phyloP scores from a whole-genome alignment of 2,329 filamentous ascomycete genomes.

The Colletotrichum cereale region DNA sequence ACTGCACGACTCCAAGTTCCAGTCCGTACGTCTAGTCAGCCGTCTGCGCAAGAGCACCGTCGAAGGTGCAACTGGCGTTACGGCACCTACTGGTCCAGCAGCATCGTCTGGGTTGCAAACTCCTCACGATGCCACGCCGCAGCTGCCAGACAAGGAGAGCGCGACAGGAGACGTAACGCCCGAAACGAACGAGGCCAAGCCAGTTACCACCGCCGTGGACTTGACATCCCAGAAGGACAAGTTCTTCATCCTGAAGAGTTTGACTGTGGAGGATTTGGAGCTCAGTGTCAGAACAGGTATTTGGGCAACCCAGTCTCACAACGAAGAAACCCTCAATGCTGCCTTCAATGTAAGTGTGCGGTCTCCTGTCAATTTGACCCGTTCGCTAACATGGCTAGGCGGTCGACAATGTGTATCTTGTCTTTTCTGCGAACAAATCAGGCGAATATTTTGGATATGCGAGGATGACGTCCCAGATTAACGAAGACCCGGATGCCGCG shows the following conservation, averaged over 20 bases:
- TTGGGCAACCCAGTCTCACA: constrained; percentile 96
- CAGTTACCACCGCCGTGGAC: constrained; percentile 33
- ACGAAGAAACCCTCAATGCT: constrained; percentile 84
- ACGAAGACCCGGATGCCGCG: constrained; percentile 78
- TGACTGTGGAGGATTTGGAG: constrained; percentile 91
- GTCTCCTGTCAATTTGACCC: not conserved
- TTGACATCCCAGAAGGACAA: constrained; percentile 69
- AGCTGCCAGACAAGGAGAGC: not conserved
- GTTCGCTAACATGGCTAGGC: constrained; percentile 60
- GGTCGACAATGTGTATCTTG: constrained; percentile 86
- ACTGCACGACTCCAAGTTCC: constrained; percentile 91
- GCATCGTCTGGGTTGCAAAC: constrained; percentile 48
- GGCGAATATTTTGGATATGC: constrained; percentile 98
- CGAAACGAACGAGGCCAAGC: constrained; percentile 22
- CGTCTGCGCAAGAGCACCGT: constrained; percentile 74
- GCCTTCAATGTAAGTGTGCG: constrained; percentile 77
- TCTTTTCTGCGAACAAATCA: constrained; percentile 98
- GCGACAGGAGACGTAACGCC: not conserved
- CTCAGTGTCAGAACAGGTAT: constrained; percentile 87
- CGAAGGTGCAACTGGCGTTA: constrained; percentile 59
- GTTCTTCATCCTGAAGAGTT: constrained; percentile 93
- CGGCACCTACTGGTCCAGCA: constrained; percentile 68
- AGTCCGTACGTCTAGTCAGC: constrained; percentile 87
- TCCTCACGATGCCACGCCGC: constrained; percentile 10
- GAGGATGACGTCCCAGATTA: constrained; percentile 87